These are phyloP conservation scores for Warburgia ugandensis DNA, from an alignment of 164 flowering plant species.

Conservation along the genomic window DNA sequence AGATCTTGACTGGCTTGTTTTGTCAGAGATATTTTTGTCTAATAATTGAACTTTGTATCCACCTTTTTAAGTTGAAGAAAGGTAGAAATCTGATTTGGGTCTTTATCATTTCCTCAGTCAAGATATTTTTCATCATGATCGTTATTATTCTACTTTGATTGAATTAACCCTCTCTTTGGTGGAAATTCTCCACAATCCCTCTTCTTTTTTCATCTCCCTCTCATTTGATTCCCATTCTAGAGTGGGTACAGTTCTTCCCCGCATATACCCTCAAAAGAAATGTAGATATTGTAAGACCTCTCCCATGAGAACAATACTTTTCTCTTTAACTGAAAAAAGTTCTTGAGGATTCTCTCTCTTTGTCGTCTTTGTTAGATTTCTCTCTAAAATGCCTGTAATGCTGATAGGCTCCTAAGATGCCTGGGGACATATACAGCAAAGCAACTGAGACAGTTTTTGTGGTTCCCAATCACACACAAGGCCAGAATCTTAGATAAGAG, in stretches of 20 bases:
- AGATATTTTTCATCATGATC: not conserved
- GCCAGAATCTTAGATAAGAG: slow-evolving; percentile 52
- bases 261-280: slow-evolving; percentile 2
- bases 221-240: not conserved
- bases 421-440: slow-evolving; percentile 20
- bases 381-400: slow-evolving; percentile 1
- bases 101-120: slow-evolving; percentile 8
- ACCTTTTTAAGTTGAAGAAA: slow-evolving; percentile 6
- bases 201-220: not conserved
- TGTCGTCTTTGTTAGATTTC: not conserved
- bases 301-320: slow-evolving; percentile 2
- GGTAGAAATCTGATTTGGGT: slow-evolving; percentile 11
- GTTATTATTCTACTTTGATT: not conserved
- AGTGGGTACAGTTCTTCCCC: not conserved
- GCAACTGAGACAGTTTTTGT: slow-evolving; percentile 34
- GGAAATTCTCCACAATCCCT: not conserved
- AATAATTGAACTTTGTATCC: not conserved
- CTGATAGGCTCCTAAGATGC: slow-evolving; percentile 7
- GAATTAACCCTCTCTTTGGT: not conserved
- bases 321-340: not conserved
- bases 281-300: slow-evolving; percentile 1
- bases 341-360: not conserved
- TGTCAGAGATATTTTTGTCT: not conserved
- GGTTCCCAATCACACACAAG: slow-evolving; percentile 50
- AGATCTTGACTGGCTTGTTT: no score